Evolutionary conservation across 1,284 basidiomycete species (phyloP).

Genomic region (Cryptococcus jaspeensis): DNA sequence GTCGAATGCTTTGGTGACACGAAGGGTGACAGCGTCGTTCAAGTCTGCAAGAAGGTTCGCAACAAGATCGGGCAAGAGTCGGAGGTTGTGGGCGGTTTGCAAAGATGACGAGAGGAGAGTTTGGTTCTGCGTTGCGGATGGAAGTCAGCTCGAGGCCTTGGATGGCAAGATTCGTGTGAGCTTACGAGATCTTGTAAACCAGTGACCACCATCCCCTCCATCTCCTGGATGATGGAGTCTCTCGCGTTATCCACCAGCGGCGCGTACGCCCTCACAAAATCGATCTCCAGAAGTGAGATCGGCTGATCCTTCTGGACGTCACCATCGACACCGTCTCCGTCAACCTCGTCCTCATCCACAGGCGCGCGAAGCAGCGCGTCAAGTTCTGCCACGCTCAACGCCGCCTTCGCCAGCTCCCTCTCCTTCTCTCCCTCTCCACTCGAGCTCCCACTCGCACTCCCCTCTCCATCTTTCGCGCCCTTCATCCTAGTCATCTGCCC

Average conservation of each 20-base stretch:
- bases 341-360: constrained; percentile 7
- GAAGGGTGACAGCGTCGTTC: constrained; percentile 75
- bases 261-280: constrained; percentile 66
- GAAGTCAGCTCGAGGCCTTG: not conserved
- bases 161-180: constrained; percentile 11
- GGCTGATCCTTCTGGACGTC: not conserved
- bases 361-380: constrained; percentile 26
- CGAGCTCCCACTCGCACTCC: constrained; percentile 10
- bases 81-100: constrained; percentile 91
- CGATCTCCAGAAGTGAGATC: constrained; percentile 62
- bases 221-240: constrained; percentile 69
- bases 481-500: constrained; percentile 69
- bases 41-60: constrained; percentile 75
- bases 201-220: constrained; percentile 80
- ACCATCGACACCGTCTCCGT: not conserved
- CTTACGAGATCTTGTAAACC: constrained; percentile 72
- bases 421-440: constrained; percentile 71
- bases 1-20: constrained; percentile 81
- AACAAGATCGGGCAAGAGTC: constrained; percentile 78
- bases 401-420: constrained; percentile 81
- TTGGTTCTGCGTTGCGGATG: constrained; percentile 64
- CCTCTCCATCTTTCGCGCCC: constrained; percentile 27
- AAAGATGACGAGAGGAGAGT: constrained; percentile 83
- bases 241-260: constrained; percentile 69
- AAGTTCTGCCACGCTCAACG: constrained; percentile 82